These are phyloP conservation scores for Mikania micrantha DNA, from an alignment of 129 eudicot species.

Conservation along the genomic window DNA sequence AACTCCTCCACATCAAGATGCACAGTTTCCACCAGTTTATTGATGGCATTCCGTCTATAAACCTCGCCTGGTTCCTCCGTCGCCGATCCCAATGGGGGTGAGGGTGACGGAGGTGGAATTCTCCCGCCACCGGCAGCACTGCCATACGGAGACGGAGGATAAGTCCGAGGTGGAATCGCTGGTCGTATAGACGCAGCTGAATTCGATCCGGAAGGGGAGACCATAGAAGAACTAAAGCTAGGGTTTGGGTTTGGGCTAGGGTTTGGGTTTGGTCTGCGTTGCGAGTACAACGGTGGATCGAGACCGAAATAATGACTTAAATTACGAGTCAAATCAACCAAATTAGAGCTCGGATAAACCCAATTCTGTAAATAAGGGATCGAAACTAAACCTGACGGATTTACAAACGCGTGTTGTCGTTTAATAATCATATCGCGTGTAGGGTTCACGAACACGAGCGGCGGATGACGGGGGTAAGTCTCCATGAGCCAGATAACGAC, in stretches of 20 bases:
- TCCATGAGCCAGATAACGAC: slow-evolving; percentile 87
- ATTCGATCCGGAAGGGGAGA: slow-evolving; percentile 11
- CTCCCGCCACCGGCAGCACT: slow-evolving; percentile 34
- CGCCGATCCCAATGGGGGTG: neutral
- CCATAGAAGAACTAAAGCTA: neutral
- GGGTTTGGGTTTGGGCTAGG: slow-evolving; percentile 12
- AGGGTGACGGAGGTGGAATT: slow-evolving; percentile 22
- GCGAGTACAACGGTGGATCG: slow-evolving; percentile 81
- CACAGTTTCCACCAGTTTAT: slow-evolving; percentile 59
- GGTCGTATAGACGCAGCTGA: slow-evolving; percentile 35
- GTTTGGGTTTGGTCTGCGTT: slow-evolving; percentile 50
- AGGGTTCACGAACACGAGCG: slow-evolving; percentile 73
- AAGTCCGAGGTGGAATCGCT: slow-evolving; percentile 59
- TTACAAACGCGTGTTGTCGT: slow-evolving; percentile 57
- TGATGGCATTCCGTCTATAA: slow-evolving; percentile 54
- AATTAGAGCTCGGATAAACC: slow-evolving; percentile 80
- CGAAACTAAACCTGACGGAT: slow-evolving; percentile 62
- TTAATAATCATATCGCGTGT: slow-evolving; percentile 85
- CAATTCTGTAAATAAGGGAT: slow-evolving; percentile 73
- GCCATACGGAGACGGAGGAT: slow-evolving; percentile 45
- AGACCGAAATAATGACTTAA: slow-evolving; percentile 28
- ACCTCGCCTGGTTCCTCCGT: slow-evolving; percentile 76
- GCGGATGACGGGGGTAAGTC: slow-evolving; percentile 75
- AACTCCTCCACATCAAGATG: slow-evolving; percentile 47
- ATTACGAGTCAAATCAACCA: slow-evolving; percentile 43